Base-by-base conservation (phyloP, 805 yeast genomes). In the Candida odintsovae region DNA sequence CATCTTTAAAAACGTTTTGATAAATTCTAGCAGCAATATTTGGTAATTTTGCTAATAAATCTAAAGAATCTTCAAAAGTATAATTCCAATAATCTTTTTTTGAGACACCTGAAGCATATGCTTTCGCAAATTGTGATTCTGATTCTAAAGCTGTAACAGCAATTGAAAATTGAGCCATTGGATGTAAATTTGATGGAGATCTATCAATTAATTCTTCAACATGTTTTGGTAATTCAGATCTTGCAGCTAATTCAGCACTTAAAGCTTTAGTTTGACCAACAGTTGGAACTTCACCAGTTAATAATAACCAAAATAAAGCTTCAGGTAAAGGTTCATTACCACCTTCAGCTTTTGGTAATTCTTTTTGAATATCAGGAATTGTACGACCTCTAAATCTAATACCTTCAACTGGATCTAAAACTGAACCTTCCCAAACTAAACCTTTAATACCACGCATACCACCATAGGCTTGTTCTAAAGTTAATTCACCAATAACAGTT, bases 391-490 rank as follows among this genome's bases (percentile, higher is more conserved):
- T 83, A 77, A 86, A 86, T 66, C 90, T 79, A 63, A 86, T 86
- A 68, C 95, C 95, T 68, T 86, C 94, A 54, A 78, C 79, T 49
- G 95, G 85, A 65, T 86, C 95, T 59, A 86, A 71, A 28, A 85
- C 92, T 42, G 92, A 84, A 55, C 92, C 92, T 75, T 86, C 95
- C 94, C 94, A 86, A 45, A 86, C 90, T 52, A 86, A 73, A 58
- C 88, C 87, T 69, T 83, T 82, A 67, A 86, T 82, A 64, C 95
- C 95, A 68, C 95, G 78, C 90, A 83, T 83, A 73, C 95, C 95
- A 72, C 95, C 95, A 70, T 85, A 86, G 37, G 90, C 90, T 71
- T 85, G 92, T 66, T 82, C 88, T 51, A 86, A 72, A 48, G 74
- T 67, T 53, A 84, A 84, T 68, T 85, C 88, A 55, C 89, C 92